Conservation (phyloP, 805 yeast species). For the Candida wancherniae region DNA sequence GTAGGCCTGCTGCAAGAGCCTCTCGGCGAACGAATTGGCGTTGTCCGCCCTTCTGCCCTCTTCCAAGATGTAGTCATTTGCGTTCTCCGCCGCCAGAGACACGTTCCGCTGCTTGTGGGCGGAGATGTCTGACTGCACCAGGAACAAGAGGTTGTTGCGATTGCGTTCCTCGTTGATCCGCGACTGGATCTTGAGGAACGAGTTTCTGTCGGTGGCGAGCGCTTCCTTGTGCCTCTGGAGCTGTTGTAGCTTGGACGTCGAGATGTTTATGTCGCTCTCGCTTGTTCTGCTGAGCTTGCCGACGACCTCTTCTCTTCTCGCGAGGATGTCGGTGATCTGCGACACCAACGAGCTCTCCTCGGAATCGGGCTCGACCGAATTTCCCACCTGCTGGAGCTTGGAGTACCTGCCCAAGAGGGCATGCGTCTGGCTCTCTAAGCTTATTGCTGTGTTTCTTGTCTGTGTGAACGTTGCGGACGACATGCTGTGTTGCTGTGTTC, state of each 20-base stretch:
- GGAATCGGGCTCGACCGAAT: conserved; percentile 19
- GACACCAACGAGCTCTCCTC: conserved; percentile 23
- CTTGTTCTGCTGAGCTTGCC: conserved; percentile 47
- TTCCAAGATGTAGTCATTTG: conserved; percentile 70
- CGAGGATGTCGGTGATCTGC: conserved; percentile 23
- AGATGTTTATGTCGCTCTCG: conserved; percentile 47
- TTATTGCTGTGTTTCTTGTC: conserved; percentile 61
- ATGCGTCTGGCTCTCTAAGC: conserved; percentile 71
- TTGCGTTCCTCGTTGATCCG: conserved; percentile 70
- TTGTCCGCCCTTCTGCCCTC: conserved; percentile 71
- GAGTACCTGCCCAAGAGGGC: conserved; percentile 40
- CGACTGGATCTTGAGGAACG: conserved; percentile 53
- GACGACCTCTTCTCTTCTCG: conserved; percentile 48
- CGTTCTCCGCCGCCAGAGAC: conserved; percentile 26
- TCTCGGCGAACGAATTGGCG: conserved; percentile 72
- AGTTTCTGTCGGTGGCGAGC: conserved; percentile 62
- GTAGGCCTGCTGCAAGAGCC: conserved; percentile 76
- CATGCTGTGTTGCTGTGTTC: too few species aligned
- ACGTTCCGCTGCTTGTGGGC: conserved; percentile 48
- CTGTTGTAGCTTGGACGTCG: conserved; percentile 76
- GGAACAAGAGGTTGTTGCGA: conserved; percentile 64
- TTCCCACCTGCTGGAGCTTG: conserved; percentile 23
- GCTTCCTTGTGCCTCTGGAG: conserved; percentile 76
- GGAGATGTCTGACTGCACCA: conserved; percentile 77
- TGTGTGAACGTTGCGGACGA: conserved; percentile 50